Evolutionary conservation across 1,284 basidiomycete genomes (phyloP), one percentile per base, ranked within the genome.

Genomic region (Malassezia restricta): DNA sequence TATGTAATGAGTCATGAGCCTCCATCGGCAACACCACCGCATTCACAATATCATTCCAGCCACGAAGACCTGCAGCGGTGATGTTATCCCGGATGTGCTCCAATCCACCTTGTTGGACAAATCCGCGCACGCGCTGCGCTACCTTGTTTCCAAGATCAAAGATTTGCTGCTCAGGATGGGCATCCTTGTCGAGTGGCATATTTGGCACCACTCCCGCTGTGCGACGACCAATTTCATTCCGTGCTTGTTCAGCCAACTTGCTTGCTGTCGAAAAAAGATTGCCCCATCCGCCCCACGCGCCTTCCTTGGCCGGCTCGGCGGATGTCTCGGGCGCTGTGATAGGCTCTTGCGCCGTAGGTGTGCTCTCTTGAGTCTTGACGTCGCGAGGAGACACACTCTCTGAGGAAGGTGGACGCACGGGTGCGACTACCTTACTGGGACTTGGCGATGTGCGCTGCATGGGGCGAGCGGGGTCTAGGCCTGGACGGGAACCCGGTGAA

Each of bases 11-110:
- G 76, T 99, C 94, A 73, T 98, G 92, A 64, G 90, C 89, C 11
- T 90, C 86, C 63, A 98, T 96, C 4, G 94, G 94, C 27, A 94
- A 94, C 0, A 92, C 94, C 46, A 99, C 92, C 14, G 85, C 91
- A 71, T 96, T 94, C 57, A 98, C 76, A 50, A 98, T 82, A 53
- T 92, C 90, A 32, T 59, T 64, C 66, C 66, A 70, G 11, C 68
- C 67, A 11, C 63, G 58, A 42, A 58, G 58, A 38, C 66, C 67
- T 0, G 58, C 63, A 29, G 59, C 62, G 8, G 61, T 57, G 31
- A 70, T 52, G 15, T 73, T 65, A 8, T 63, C 58, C 24, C 68
- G 57, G 45, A 64, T 54, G 43, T 68, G 65, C 20, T 69, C 68
- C 8, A 66, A 53, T 3, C 51, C 49, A 1, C 59, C 60, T 27